Evolutionary conservation across 805 yeast species (phyloP).

Genomic region (Starmerella etchellsii): DNA sequence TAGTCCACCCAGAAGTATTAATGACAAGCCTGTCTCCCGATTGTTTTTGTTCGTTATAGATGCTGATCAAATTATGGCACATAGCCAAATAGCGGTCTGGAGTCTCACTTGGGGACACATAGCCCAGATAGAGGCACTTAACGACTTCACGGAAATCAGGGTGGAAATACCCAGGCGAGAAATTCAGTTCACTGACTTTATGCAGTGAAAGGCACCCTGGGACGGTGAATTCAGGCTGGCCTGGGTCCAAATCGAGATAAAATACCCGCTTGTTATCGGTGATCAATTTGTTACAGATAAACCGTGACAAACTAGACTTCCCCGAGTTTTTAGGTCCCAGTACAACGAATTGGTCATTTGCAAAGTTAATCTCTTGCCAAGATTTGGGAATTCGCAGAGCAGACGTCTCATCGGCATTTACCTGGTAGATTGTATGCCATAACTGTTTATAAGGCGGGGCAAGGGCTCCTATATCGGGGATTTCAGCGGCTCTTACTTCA

Average conservation of each 20-base stretch:
- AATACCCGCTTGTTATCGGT: slow-evolving; percentile 28
- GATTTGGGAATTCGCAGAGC: slow-evolving; percentile 9
- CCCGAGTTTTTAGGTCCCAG: slow-evolving; percentile 69
- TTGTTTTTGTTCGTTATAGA: slow-evolving; percentile 18
- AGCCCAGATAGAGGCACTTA: slow-evolving; percentile 42
- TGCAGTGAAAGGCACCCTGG: slow-evolving; percentile 60
- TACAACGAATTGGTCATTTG: slow-evolving; percentile 27
- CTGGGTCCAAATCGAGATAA: slow-evolving; percentile 74
- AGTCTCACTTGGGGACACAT: slow-evolving; percentile 50
- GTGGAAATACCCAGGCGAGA: slow-evolving; percentile 32
- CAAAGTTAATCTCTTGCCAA: slow-evolving; percentile 18
- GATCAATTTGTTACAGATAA: slow-evolving; percentile 22
- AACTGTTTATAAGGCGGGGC: slow-evolving; percentile 24
- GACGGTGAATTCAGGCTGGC: slow-evolving; percentile 65
- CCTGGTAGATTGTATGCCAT: slow-evolving; percentile 10
- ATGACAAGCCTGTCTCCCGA: slow-evolving; percentile 34
- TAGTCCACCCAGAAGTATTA: slow-evolving; percentile 85
- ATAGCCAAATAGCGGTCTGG: slow-evolving; percentile 44
- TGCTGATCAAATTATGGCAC: slow-evolving; percentile 32
- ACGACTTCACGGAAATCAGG: slow-evolving; percentile 20
- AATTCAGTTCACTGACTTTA: slow-evolving; percentile 24
- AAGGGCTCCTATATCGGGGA: slow-evolving; percentile 10
- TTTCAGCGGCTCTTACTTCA: neutral
- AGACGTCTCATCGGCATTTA: slow-evolving; percentile 1
- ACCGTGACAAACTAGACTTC: slow-evolving; percentile 58